Evolutionary conservation across 2,329 filamentous ascomycete species (phyloP).

Genomic region (Stagonosporopsis rhizophila): DNA sequence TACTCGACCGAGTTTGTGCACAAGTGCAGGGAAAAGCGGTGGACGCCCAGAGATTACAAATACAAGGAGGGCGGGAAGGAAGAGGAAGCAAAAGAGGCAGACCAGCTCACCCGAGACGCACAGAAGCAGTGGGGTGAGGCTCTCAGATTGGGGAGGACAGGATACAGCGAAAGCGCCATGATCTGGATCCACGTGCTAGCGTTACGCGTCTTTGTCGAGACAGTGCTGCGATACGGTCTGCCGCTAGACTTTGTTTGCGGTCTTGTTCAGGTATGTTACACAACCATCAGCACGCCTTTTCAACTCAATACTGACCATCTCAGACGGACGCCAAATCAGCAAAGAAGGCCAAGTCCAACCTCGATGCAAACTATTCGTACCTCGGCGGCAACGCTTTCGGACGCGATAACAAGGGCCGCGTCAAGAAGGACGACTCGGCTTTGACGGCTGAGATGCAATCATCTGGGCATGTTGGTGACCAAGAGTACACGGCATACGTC

Average conservation of each 20-base stretch:
- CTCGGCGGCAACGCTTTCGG: conserved; percentile 94
- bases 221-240: conserved; percentile 92
- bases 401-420: conserved; percentile 89
- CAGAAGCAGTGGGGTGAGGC: conserved; percentile 93
- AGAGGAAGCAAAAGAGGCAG: conserved; percentile 86
- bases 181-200: conserved; percentile 93
- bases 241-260: conserved; percentile 88
- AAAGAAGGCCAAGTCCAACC: conserved; percentile 70
- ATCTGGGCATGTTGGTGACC: conserved; percentile 71
- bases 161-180: conserved; percentile 96
- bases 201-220: conserved; percentile 94
- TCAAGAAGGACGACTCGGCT: conserved; percentile 86
- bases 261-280: conserved; percentile 73
- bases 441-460: conserved; percentile 84
- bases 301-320: conserved; percentile 4
- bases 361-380: conserved; percentile 88
- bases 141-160: conserved; percentile 83
- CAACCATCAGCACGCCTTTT: background rate
- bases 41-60: conserved; percentile 94
- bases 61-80: conserved; percentile 89
- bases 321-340: conserved; percentile 83
- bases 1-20: conserved; percentile 84
- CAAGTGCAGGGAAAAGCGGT: conserved; percentile 90
- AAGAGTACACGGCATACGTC: conserved; percentile 94
- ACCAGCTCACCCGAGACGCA: conserved; percentile 82